Conservation (phyloP, 192 early-diverging fungal genomes). For the Entrophospora sp. region DNA sequence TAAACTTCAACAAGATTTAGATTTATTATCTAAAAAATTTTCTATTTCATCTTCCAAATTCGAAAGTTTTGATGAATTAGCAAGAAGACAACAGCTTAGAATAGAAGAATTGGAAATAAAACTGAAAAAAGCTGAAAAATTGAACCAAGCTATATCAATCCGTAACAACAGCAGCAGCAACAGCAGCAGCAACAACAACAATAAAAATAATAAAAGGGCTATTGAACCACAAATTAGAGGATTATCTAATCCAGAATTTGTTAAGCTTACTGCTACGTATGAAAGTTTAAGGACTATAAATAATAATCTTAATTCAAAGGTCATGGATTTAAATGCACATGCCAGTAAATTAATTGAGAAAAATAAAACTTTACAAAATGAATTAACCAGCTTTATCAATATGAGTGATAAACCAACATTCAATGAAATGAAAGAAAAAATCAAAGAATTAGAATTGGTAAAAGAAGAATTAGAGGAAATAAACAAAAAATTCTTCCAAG, state of each 20-base stretch:
- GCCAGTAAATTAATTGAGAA: background rate
- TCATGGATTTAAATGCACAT: background rate
- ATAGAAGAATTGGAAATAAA: too few species aligned
- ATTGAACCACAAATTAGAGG: background rate
- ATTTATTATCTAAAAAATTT: too few species aligned
- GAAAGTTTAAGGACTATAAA: conserved; percentile 3
- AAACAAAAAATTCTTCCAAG: background rate
- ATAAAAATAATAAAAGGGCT: background rate
- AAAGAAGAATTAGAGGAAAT: background rate
- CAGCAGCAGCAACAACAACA: too few species aligned
- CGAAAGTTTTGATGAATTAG: too few species aligned
- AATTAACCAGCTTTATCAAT: background rate
- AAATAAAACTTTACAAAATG: background rate
- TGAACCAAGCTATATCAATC: too few species aligned
- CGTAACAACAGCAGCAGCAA: too few species aligned
- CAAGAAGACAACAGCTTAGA: too few species aligned
- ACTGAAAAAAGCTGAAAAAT: too few species aligned
- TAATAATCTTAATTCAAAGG: background rate
- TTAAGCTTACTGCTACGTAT: background rate
- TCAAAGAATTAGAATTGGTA: conserved; percentile 1
- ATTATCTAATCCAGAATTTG: background rate
- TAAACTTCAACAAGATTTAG: too few species aligned
- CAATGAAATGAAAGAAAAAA: background rate
- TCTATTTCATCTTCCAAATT: too few species aligned
- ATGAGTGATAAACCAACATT: background rate